Percentiles rank a stretch among this genome's conserved stretches.
Evolutionary conservation across 345 rosid genomes (phyloP).

Genomic region (Pelargonium nanum): DNA sequence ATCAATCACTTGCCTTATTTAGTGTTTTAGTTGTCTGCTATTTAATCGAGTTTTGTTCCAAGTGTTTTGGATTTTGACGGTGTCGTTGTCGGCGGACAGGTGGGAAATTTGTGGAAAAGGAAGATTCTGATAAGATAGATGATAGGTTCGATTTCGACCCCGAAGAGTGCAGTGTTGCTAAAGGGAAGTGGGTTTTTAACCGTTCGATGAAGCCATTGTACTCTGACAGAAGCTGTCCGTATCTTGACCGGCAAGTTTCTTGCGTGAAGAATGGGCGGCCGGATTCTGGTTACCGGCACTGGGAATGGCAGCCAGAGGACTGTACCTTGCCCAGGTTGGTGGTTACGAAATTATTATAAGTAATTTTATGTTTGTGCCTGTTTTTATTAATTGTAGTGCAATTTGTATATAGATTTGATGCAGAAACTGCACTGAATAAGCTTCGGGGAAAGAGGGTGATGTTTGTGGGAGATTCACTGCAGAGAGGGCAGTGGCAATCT

Average conservation of each 20-base stretch:
- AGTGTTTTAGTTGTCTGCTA: no score
- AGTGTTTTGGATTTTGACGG: no score
- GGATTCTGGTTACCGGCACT: conserved; percentile 59
- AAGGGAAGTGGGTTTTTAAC: conserved; percentile 79
- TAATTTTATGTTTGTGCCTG: not conserved
- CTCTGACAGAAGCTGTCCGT: conserved; percentile 69
- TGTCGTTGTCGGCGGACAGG: no score
- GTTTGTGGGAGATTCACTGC: conserved; percentile 83
- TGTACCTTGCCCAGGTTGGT: conserved; percentile 62
- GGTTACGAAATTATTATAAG: not conserved
- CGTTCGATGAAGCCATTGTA: conserved; percentile 52
- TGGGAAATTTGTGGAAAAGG: conserved; percentile 21
- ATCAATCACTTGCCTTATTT: no score
- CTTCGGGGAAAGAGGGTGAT: conserved; percentile 65
- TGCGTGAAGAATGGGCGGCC: conserved; percentile 59
- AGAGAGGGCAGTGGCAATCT: conserved; percentile 87
- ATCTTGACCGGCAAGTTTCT: conserved; percentile 64
- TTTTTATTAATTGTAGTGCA: not conserved
- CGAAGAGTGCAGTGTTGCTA: conserved; percentile 64
- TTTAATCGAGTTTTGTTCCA: no score
- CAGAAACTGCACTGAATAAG: conserved; percentile 51
- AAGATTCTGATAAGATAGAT: conserved; percentile 31
- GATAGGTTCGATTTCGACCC: conserved; percentile 83
- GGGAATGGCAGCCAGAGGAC: conserved; percentile 97
- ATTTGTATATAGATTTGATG: conserved; percentile 39